Conservation (phyloP, 139 green algal genomes). For the Tetraselmis chui region DNA sequence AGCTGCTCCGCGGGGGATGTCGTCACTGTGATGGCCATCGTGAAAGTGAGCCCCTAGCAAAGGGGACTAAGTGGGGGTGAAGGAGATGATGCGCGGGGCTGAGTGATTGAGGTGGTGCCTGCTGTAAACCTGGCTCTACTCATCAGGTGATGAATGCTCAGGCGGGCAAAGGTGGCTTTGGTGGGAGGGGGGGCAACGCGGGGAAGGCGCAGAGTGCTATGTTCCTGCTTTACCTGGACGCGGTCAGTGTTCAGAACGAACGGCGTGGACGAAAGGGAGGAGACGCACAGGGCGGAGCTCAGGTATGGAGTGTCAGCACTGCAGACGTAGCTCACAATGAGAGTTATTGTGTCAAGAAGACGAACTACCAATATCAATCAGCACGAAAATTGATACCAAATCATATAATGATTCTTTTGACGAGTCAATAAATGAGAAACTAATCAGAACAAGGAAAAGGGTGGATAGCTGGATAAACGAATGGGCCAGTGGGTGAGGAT, state of each 20-base stretch:
- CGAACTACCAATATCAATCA: no score
- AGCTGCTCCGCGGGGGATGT: constrained; percentile 64
- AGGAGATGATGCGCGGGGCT: no score
- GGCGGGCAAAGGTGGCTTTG: constrained; percentile 1
- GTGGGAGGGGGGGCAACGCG: constrained; percentile 23
- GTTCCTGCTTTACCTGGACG: constrained; percentile 91
- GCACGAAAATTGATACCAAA: no score
- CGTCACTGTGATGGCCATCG: constrained; percentile 70
- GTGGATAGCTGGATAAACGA: no score
- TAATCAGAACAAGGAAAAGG: no score
- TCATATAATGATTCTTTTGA: no score
- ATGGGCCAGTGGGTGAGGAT: no score
- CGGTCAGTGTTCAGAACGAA: constrained; percentile 53
- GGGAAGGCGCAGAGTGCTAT: constrained; percentile 44
- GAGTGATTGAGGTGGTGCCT: no score
- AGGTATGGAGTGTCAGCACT: neutral
- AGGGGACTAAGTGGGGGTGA: neutral
- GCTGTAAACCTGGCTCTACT: neutral
- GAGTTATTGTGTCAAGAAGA: no score
- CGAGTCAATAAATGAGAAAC: no score
- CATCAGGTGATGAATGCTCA: neutral
- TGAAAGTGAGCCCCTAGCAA: constrained; percentile 56
- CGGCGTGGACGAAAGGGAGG: neutral
- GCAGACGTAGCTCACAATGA: no score
- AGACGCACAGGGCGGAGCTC: neutral